phyloP scores from a whole-genome alignment of 139 green algal species.

The Ettlia oleoabundans region DNA sequence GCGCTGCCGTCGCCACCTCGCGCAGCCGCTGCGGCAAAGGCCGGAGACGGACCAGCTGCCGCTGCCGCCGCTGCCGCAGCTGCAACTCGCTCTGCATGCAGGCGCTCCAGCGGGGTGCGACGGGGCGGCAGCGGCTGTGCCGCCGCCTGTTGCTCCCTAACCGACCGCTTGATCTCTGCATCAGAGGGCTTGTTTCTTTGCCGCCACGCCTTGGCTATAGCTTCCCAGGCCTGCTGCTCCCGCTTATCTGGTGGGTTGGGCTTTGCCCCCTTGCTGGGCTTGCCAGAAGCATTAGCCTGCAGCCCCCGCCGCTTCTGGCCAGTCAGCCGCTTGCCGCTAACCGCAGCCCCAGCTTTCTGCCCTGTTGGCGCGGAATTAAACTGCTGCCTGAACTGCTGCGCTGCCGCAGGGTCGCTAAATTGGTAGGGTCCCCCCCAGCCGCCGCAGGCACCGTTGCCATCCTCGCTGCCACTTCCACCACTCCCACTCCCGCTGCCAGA shows the following conservation, averaged over 20 bases:
- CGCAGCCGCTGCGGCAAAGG: not conserved
- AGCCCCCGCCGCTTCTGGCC: constrained; percentile 13
- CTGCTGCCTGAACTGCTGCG: constrained; percentile 1
- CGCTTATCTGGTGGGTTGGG: not conserved
- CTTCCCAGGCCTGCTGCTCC: constrained; percentile 33
- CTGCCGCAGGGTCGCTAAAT: constrained; percentile 8
- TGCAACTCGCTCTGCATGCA: not conserved
- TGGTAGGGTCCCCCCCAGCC: not conserved
- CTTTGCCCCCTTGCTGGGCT: not conserved
- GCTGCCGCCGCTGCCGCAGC: not conserved
- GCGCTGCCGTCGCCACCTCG: not conserved
- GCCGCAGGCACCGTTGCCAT: not conserved
- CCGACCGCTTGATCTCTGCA: not conserved
- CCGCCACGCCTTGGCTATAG: constrained; percentile 31
- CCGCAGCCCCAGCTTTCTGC: not conserved
- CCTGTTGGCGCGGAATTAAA: not conserved
- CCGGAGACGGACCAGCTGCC: not conserved
- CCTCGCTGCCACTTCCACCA: not conserved
- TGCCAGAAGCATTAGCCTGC: not conserved
- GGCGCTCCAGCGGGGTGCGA: not conserved
- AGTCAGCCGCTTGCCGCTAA: not conserved
- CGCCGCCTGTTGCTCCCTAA: not conserved
- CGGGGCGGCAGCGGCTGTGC: not conserved
- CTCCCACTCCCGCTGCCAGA: not conserved
- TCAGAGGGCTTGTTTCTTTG: constrained; percentile 38